phyloP scores from a whole-genome alignment of 2,329 filamentous ascomycete genomes.

The Fusarium sp. region DNA sequence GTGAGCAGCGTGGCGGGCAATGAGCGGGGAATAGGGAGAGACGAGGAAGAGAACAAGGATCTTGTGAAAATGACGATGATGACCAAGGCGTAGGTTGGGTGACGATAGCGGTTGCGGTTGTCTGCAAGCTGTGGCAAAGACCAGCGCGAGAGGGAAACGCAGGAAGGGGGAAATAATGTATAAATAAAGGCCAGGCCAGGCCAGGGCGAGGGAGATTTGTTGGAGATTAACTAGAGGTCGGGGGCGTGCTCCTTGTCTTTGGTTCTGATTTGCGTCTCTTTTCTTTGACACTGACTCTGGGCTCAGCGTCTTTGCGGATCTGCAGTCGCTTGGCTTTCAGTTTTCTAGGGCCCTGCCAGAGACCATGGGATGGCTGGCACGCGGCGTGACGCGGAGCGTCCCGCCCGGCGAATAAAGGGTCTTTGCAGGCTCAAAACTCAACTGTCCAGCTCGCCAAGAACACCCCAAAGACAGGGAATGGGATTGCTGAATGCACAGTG shows the following conservation, averaged over 20 bases:
- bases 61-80: constrained; percentile 41
- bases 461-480: constrained; percentile 5
- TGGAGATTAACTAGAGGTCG: constrained; percentile 21
- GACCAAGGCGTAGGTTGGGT: constrained; percentile 34
- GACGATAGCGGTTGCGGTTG: constrained; percentile 17
- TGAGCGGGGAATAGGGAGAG: constrained; percentile 34
- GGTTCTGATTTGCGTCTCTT: constrained; percentile 37
- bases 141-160: constrained; percentile 1
- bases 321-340: constrained; percentile 37
- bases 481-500: constrained; percentile 23
- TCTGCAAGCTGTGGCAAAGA: constrained; percentile 11
- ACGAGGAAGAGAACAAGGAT: constrained; percentile 37
- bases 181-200: constrained; percentile 14
- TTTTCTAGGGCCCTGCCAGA: constrained; percentile 22
- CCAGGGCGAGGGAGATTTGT: constrained; percentile 30
- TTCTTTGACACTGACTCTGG: constrained; percentile 30
- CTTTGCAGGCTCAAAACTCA: constrained; percentile 16
- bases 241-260: constrained; percentile 39
- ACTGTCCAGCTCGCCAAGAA: constrained; percentile 27
- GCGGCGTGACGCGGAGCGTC: constrained; percentile 42
- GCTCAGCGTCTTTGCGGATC: constrained; percentile 35
- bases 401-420: constrained; percentile 39
- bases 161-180: constrained; percentile 8
- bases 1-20: constrained; percentile 35
- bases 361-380: constrained; percentile 40